A percentile compares a stretch with the other conserved stretches of the same genome.
phyloP scores from a whole-genome alignment of 2,329 filamentous ascomycete species.

The Aureobasidium melanogenum region DNA sequence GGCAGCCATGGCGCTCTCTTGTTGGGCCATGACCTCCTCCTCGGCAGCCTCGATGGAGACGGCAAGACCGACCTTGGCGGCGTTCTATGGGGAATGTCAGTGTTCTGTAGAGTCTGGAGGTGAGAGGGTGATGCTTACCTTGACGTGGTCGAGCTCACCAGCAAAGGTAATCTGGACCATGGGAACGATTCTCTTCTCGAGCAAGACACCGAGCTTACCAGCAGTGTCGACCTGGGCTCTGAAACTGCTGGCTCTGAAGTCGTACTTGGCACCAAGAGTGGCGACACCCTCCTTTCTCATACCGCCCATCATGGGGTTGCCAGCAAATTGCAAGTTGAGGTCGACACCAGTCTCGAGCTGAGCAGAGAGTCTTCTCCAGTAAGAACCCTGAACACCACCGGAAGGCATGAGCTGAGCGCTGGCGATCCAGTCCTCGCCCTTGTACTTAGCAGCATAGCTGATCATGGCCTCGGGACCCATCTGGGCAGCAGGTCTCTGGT shows the following conservation, averaged over 20 bases:
- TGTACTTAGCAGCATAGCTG: conserved; percentile 88
- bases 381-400: conserved; percentile 80
- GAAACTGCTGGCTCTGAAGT: conserved; percentile 93
- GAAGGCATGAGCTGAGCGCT: conserved; percentile 83
- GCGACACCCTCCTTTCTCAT: conserved; percentile 80
- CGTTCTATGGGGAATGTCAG: conserved; percentile 52
- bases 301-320: conserved; percentile 63
- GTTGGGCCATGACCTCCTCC: conserved; percentile 81
- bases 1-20: conserved; percentile 46
- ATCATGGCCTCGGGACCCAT: conserved; percentile 84
- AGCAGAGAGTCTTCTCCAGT: conserved; percentile 88
- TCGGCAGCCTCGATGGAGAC: conserved; percentile 82
- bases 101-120: background rate
- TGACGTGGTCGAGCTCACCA: conserved; percentile 90
- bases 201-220: conserved; percentile 82
- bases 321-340: conserved; percentile 75
- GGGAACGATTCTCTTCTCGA: conserved; percentile 93
- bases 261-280: conserved; percentile 92
- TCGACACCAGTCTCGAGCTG: conserved; percentile 96
- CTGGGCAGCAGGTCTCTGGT: conserved; percentile 77
- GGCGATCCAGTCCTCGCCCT: conserved; percentile 83
- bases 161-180: conserved; percentile 91
- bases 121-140: conserved; percentile 52
- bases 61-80: conserved; percentile 87
- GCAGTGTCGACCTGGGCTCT: conserved; percentile 91